Base-by-base conservation (phyloP, 768 basidiomycete species). In the Collybiopsis luxurians region DNA sequence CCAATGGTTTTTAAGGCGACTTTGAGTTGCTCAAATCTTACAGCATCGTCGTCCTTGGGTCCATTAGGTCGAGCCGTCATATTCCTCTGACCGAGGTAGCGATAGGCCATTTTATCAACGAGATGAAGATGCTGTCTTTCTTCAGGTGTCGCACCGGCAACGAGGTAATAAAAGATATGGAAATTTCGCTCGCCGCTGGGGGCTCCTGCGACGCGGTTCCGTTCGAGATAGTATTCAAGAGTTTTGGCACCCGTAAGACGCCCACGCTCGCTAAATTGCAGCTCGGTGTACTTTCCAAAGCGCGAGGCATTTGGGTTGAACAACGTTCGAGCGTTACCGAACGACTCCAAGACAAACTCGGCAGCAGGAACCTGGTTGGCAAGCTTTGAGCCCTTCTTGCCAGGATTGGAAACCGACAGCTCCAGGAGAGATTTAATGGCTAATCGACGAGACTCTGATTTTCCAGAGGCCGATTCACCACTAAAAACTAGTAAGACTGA, bases 251-350 rank as follows among this genome's bases (percentile, higher is more conserved):
- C 97, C 45, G 79, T 86, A 0, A 98, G 74, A 3, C 95, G 82
- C 6, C 95, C 95, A 21, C 90, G 87, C 31, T 98, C 95, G 52
- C 84, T 91, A 75, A 98, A 98, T 72, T 98, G 97, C 0, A 99
- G 81, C 67, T 99, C 97, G 44, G 95, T 97, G 70, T 99, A 99
- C 70, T 96, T 95, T 55, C 96, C 97, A 67, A 96, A 97, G 47
- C 94, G 89, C 28, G 97, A 98, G 13, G 96, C 95, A 66, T 97
- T 97, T 46, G 92, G 83, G 67, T 98, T 97, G 75, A 92, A 89
- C 55, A 93, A 83, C 1, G 93, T 93, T 58, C 92, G 88, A 19
- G 95, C 92, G 63, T 91, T 90, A 15, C 96, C 96, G 67, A 98
- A 98, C 1, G 92, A 79, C 70, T 98, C 95, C 60, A 98, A 87